Conservation (phyloP, 2,329 filamentous ascomycete genomes). For the Hysterium pulicare region DNA sequence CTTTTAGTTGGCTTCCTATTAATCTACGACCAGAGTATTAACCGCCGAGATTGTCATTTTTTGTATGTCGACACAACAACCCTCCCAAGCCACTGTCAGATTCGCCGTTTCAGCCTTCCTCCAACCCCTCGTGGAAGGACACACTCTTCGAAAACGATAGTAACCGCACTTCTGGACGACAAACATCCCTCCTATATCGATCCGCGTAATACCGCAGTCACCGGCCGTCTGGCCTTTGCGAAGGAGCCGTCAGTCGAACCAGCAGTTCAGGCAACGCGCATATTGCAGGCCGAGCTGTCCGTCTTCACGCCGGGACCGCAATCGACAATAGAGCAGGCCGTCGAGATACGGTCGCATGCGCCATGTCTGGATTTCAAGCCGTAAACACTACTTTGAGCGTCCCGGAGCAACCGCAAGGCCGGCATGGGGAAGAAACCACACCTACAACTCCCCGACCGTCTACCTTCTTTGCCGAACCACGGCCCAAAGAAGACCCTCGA, state of each 20-base stretch:
- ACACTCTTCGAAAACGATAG: not conserved
- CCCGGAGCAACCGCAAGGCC: conserved; percentile 40
- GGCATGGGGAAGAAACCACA: conserved; percentile 52
- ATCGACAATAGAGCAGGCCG: not conserved
- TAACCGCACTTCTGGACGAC: conserved; percentile 1
- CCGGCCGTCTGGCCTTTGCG: conserved; percentile 12
- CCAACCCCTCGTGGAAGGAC: conserved; percentile 6
- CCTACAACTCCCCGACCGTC: conserved; percentile 55
- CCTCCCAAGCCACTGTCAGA: conserved; percentile 32
- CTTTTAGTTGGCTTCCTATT: too few relatives aligned
- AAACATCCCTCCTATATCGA: not conserved
- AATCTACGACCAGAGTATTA: too few relatives aligned
- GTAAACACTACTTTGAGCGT: conserved; percentile 56
- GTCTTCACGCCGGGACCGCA: not conserved
- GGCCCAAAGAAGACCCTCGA: conserved; percentile 29
- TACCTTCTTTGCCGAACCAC: conserved; percentile 40
- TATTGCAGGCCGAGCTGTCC: not conserved
- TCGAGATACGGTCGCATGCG: not conserved
- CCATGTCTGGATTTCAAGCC: conserved; percentile 58
- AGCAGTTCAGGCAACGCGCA: not conserved
- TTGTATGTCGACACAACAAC: conserved; percentile 35
- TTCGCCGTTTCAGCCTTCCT: conserved; percentile 34
- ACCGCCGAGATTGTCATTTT: too few relatives aligned
- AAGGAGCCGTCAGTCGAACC: conserved; percentile 4
- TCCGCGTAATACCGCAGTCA: conserved; percentile 1